Percentiles rank a stretch among this genome's conserved stretches.
These are phyloP conservation scores for Auriscalpium microsporum DNA, from an alignment of 768 basidiomycete species.

Conservation along the genomic window DNA sequence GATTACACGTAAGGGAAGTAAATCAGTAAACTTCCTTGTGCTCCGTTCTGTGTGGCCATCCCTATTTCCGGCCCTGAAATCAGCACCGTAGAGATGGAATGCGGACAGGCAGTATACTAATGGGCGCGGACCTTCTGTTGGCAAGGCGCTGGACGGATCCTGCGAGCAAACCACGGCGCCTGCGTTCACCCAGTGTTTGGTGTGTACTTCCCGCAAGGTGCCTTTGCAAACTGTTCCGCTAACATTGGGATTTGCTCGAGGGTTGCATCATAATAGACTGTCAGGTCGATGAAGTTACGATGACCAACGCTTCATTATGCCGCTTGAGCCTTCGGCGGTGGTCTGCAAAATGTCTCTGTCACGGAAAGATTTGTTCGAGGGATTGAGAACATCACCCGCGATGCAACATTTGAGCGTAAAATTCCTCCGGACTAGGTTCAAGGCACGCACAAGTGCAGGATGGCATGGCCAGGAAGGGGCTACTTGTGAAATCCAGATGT, in stretches of 20 bases:
- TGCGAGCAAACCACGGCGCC: slow-evolving; percentile 1
- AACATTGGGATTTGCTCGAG: neutral
- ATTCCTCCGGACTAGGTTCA: slow-evolving; percentile 24
- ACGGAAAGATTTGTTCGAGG: neutral
- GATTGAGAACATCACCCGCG: slow-evolving; percentile 16
- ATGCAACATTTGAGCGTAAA: slow-evolving; percentile 25
- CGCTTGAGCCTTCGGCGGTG: slow-evolving; percentile 52
- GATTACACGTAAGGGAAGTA: too few species aligned
- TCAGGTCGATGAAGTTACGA: slow-evolving; percentile 28
- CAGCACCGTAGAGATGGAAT: neutral
- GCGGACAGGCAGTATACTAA: too few species aligned
- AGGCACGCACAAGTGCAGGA: too few species aligned
- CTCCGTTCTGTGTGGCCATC: slow-evolving; percentile 9
- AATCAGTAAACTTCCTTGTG: neutral
- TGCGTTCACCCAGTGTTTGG: neutral
- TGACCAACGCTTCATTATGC: slow-evolving; percentile 53
- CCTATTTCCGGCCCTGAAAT: slow-evolving; percentile 5
- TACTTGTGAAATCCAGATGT: neutral
- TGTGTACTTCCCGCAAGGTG: neutral
- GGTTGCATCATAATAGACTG: neutral
- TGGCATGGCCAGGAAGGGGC: slow-evolving; percentile 24
- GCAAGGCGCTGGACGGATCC: neutral
- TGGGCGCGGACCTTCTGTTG: neutral
- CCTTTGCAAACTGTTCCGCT: neutral
- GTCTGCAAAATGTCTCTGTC: slow-evolving; percentile 11